Conservation (phyloP, 352 stramenopile genomes). For the Pythium aphanidermatum region DNA sequence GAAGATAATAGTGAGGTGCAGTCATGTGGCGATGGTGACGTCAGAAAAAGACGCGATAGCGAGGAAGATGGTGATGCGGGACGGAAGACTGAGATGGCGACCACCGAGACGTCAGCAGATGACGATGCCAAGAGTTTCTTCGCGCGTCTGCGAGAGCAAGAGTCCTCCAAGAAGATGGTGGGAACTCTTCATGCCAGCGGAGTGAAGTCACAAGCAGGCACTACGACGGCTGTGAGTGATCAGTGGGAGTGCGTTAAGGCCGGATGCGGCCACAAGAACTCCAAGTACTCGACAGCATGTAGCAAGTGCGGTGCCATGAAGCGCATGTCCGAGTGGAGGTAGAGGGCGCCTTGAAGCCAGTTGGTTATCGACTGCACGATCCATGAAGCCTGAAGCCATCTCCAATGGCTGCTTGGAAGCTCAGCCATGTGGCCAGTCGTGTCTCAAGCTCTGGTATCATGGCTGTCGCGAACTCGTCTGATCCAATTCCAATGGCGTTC, state of each 20-base stretch:
- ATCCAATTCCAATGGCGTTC: too few species aligned
- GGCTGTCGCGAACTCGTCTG: too few species aligned
- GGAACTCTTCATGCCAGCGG: slow-evolving; percentile 57
- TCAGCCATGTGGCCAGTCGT: too few species aligned
- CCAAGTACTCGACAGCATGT: slow-evolving; percentile 48
- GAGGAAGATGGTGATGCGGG: background rate
- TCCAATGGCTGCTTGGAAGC: too few species aligned
- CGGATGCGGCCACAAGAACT: slow-evolving; percentile 63
- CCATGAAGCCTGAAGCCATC: too few species aligned
- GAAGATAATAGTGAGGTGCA: slow-evolving; percentile 6
- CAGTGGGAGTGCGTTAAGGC: slow-evolving; percentile 69
- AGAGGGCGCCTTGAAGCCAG: too few species aligned
- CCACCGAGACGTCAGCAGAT: background rate
- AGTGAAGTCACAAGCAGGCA: slow-evolving; percentile 21
- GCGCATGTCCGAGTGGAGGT: slow-evolving; percentile 70
- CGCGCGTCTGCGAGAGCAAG: slow-evolving; percentile 50
- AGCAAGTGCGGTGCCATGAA: slow-evolving; percentile 78
- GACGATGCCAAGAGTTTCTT: slow-evolving; percentile 53
- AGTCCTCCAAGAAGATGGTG: slow-evolving; percentile 46
- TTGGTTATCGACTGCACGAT: too few species aligned
- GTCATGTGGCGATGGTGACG: too few species aligned
- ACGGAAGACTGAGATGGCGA: background rate
- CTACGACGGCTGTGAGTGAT: slow-evolving; percentile 26
- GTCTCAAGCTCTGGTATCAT: too few species aligned
- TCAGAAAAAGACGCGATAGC: too few species aligned